Evolutionary conservation across 495 filamentous ascomycete species (phyloP).

Genomic region (Hapsidospora chrysogenum): DNA sequence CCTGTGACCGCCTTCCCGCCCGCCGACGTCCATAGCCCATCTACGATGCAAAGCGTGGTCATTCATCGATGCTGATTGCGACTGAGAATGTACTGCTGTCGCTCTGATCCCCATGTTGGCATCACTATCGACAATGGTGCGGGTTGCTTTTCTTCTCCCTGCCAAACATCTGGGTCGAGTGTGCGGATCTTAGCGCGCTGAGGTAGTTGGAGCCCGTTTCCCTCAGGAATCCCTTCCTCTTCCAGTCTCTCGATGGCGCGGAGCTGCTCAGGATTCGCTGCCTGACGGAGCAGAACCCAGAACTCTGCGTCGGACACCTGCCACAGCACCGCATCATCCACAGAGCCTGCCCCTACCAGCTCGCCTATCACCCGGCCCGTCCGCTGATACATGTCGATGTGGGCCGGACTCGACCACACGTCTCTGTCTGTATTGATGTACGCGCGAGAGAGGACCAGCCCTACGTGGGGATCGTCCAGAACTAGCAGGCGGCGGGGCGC

Average conservation of each 20-base stretch:
- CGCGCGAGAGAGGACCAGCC: constrained; percentile 14
- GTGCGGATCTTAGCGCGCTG: constrained; percentile 18
- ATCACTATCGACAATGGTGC: constrained; percentile 15
- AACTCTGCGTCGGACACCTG: constrained; percentile 19
- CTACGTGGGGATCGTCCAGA: constrained; percentile 14
- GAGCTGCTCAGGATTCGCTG: constrained; percentile 10
- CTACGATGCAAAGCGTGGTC: too few species aligned
- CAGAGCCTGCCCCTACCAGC: constrained; percentile 6
- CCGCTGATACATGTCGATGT: background rate
- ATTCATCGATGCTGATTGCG: background rate
- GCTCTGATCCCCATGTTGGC: constrained; percentile 17
- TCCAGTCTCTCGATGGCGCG: constrained; percentile 16
- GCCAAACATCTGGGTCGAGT: constrained; percentile 20
- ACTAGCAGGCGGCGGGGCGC: constrained; percentile 17
- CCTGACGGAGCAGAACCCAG: constrained; percentile 15
- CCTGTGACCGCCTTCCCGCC: too few species aligned
- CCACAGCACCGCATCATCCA: constrained; percentile 19
- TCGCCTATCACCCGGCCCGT: background rate
- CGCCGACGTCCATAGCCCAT: too few species aligned
- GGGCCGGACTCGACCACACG: constrained; percentile 17
- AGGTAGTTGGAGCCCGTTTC: constrained; percentile 13
- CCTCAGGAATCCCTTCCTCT: constrained; percentile 13
- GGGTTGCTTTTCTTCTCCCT: constrained; percentile 3
- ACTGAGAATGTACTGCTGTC: constrained; percentile 14
- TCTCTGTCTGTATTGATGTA: constrained; percentile 18